These are phyloP conservation scores for Alternaria sp. DNA, from an alignment of 2,329 filamentous ascomycete species.

Conservation along the genomic window DNA sequence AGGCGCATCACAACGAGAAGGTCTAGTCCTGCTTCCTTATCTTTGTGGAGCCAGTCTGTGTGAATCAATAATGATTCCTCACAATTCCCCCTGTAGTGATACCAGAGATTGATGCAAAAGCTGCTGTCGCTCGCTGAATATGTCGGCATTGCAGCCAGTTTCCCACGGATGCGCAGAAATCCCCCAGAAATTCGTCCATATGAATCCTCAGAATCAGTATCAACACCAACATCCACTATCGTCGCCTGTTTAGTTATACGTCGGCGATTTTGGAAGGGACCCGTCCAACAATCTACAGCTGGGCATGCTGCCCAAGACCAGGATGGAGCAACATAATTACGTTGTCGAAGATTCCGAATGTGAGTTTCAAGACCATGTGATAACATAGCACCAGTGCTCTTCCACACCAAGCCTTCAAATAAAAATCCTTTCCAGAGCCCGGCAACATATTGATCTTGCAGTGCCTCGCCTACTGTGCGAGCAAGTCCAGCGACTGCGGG, in stretches of 20 bases:
- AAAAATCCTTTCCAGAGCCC: background rate
- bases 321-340: background rate
- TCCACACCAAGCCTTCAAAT: accelerated
- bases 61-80: no score
- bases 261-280: no score
- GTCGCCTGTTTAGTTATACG: background rate
- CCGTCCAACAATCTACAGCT: no score
- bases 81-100: no score
- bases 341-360: background rate
- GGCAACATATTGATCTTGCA: background rate
- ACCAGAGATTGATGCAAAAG: no score
- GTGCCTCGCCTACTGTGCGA: background rate
- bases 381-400: accelerated
- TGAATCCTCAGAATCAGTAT: accelerated
- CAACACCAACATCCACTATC: accelerated
- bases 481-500: background rate
- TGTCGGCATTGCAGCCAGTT: background rate
- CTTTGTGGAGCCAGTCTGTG: background rate
- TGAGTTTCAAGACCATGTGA: accelerated
- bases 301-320: background rate
- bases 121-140: no score
- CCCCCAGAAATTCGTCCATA: background rate
- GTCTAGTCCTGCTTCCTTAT: background rate
- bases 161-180: background rate
- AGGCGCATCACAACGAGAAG: background rate